Evolutionary conservation across 1,139 yeast genomes (phyloP), one percentile per base, ranked within the genome.

Genomic region (Pichia sp.): DNA sequence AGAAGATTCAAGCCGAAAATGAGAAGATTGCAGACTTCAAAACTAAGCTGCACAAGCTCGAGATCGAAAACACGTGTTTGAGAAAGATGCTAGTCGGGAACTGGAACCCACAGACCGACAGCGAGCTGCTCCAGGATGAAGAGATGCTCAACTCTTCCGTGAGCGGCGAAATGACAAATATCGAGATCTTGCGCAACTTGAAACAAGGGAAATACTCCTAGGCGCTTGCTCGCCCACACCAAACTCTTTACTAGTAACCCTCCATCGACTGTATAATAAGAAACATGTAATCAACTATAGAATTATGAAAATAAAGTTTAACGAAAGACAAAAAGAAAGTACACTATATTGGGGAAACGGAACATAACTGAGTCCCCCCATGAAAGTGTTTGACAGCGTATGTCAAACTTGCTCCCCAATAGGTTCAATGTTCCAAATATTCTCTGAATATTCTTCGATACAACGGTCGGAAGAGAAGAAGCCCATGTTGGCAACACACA

Each of bases 341-440:
- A 47, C n/a, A 31, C 6, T 31, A 19, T 32, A 32, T 32, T 32
- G 13, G 10, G 13, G 36, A 8, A 13, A 36, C 16, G 16, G 16
- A 2, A n/a, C 8, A 36, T n/a, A 36, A 44, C 10, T 4, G n/a
- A 29, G n/a, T 19, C n/a, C 34, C 10, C 32, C 15, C 6, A 16
- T 8, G 26, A 15, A 47, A 13, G 16, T 19, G 30, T 8, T 23
- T 23, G 13, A 47, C 7, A 23, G 10, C 23, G 13, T 13, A 19
- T 23, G 11, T 34, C 47, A 61, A 45, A 64, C 67, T 56, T 65
- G 68, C 53, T 70, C 70, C 54, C 57, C 69, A 56, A 81, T 71
- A 15, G 96, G 93, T 73, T 89, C 96, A 60, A 90, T 81, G 67
- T 90, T 87, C 97, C 97, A 92, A 66, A 90, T 90, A 60, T 85